A percentile compares a stretch with the other conserved stretches of the same genome.
Conservation (phyloP, 495 filamentous ascomycete genomes). For the Tetracladium setigerum region DNA sequence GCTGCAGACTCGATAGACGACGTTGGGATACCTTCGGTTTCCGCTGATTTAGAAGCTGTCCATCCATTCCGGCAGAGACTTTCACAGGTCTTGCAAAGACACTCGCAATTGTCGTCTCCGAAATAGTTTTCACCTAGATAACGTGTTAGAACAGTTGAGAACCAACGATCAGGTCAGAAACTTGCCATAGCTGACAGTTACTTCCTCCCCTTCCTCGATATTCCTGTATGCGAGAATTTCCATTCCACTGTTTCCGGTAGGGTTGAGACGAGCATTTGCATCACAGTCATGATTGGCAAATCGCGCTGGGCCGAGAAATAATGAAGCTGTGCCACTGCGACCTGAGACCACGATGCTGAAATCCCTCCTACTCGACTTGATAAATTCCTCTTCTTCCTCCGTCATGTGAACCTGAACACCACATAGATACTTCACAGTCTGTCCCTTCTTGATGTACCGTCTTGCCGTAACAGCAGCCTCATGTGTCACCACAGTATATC, state of each 20-base stretch:
- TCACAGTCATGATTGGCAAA: slow-evolving; percentile 98
- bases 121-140: slow-evolving; percentile 71
- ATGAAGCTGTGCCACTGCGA: slow-evolving; percentile 74
- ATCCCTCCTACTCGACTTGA: slow-evolving; percentile 73
- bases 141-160: neutral
- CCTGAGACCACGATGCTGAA: slow-evolving; percentile 96
- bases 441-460: slow-evolving; percentile 65
- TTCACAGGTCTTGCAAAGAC: slow-evolving; percentile 86
- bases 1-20: slow-evolving; percentile 18
- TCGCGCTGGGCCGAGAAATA: slow-evolving; percentile 90
- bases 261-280: slow-evolving; percentile 82
- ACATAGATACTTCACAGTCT: slow-evolving; percentile 81
- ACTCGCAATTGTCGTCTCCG: slow-evolving; percentile 90
- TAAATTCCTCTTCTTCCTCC: slow-evolving; percentile 74
- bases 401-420: slow-evolving; percentile 89
- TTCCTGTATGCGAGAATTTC: slow-evolving; percentile 72
- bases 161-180: neutral
- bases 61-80: slow-evolving; percentile 71
- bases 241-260: slow-evolving; percentile 76
- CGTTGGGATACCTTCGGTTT: slow-evolving; percentile 12
- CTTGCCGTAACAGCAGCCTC: slow-evolving; percentile 87
- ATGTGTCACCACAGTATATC: slow-evolving; percentile 83
- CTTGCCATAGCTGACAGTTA: slow-evolving; percentile 82
- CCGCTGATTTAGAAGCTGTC: slow-evolving; percentile 31
- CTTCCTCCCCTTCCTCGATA: slow-evolving; percentile 84